Conservation (phyloP, 2,329 filamentous ascomycete genomes). For the Stemphylium beticola region DNA sequence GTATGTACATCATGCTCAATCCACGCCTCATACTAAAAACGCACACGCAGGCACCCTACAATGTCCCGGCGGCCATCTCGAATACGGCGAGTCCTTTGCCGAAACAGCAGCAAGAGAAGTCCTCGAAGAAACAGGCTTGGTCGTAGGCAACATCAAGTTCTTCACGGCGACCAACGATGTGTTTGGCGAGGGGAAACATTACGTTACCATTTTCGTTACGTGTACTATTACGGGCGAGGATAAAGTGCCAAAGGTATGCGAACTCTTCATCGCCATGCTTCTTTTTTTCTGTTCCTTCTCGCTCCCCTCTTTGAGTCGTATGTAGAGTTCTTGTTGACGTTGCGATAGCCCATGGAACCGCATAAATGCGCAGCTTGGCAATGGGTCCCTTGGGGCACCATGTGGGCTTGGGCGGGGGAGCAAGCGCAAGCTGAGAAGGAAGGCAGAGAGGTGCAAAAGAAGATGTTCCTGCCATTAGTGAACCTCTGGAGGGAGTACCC, state of each 20-base stretch:
- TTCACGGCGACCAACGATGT: conserved; percentile 71
- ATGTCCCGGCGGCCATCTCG: conserved; percentile 77
- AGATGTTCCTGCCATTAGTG: conserved; percentile 57
- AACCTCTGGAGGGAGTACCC: conserved; percentile 50
- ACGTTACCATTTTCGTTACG: conserved; percentile 73
- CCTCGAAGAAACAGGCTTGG: conserved; percentile 70
- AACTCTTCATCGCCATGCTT: conserved; percentile 22
- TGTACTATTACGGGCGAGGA: conserved; percentile 57
- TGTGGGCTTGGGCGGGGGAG: conserved; percentile 49
- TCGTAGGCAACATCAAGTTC: conserved; percentile 60
- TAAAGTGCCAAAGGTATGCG: conserved; percentile 61
- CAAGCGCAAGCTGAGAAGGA: conserved; percentile 37
- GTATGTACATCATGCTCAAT: conserved; percentile 41
- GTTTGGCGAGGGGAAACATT: conserved; percentile 71
- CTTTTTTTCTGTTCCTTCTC: not conserved
- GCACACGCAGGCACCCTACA: conserved; percentile 63
- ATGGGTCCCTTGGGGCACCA: conserved; percentile 59
- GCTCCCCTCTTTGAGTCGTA: not conserved
- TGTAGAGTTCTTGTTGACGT: conserved; percentile 4
- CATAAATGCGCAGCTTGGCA: conserved; percentile 64
- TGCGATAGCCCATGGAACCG: conserved; percentile 50
- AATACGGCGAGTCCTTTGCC: conserved; percentile 68
- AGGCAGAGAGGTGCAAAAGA: conserved; percentile 33
- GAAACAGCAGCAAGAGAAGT: conserved; percentile 71
- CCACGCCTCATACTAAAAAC: not conserved